These are phyloP conservation scores for Candida awuae DNA, from an alignment of 805 yeast genomes.

Conservation along the genomic window DNA sequence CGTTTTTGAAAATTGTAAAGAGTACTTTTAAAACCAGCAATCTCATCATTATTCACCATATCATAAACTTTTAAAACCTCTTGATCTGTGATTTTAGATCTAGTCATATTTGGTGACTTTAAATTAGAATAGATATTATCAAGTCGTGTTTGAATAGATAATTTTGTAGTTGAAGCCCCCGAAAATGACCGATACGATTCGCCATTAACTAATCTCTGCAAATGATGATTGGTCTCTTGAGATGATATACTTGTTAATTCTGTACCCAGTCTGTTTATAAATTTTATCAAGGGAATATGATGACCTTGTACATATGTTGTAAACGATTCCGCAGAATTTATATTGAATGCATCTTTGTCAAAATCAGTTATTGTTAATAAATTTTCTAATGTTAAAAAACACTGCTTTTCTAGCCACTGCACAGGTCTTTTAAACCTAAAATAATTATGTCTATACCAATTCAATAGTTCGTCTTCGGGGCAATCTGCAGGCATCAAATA, in stretches of 20 bases:
- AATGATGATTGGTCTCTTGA: constrained; percentile 23
- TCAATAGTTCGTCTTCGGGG: constrained; percentile 26
- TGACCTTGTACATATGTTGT: constrained; percentile 5
- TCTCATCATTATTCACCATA: constrained; percentile 23
- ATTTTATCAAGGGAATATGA: too few species aligned
- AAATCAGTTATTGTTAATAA: constrained; percentile 39
- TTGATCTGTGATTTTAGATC: constrained; percentile 15
- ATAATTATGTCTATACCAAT: constrained; percentile 28
- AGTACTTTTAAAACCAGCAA: constrained; percentile 41
- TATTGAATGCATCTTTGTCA: constrained; percentile 32
- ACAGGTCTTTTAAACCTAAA: constrained; percentile 28
- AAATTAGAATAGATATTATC: constrained; percentile 32
- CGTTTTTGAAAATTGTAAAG: constrained; percentile 54
- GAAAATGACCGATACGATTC: constrained; percentile 6
- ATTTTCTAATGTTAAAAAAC: constrained; percentile 27
- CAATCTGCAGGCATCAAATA: constrained; percentile 43
- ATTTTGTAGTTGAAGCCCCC: not conserved
- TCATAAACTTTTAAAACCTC: constrained; percentile 18
- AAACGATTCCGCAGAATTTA: constrained; percentile 9
- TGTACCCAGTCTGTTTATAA: too few species aligned
- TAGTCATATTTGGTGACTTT: constrained; percentile 20
- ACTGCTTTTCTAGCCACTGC: constrained; percentile 29
- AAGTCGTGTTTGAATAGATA: constrained; percentile 8
- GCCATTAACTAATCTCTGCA: constrained; percentile 28
- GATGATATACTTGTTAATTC: not conserved